These are phyloP conservation scores for Trametes hirsuta DNA, from an alignment of 1,284 basidiomycete species.

Conservation along the genomic window DNA sequence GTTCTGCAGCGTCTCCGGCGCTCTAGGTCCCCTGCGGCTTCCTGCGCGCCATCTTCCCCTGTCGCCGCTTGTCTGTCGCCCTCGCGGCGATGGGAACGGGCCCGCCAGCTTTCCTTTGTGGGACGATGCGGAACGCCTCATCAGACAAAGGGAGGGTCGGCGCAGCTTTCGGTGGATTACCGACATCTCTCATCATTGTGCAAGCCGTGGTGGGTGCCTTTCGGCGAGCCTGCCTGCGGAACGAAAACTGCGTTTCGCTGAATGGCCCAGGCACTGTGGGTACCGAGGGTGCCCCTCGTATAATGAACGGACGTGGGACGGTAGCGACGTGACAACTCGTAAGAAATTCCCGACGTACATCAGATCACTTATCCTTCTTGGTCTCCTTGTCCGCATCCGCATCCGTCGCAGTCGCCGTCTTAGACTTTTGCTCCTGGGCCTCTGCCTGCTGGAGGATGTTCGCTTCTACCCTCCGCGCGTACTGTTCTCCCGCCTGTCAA, in stretches of 20 bases:
- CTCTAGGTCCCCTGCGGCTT: constrained; percentile 11
- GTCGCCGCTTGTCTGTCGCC: constrained; percentile 2
- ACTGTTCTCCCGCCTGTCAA: constrained; percentile 82
- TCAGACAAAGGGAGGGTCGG: constrained; percentile 6
- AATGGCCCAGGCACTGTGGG: background rate
- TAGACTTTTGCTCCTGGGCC: constrained; percentile 9
- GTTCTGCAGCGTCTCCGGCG: constrained; percentile 10
- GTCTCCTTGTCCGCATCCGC: constrained; percentile 26
- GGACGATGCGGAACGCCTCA: constrained; percentile 5
- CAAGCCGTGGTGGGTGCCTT: constrained; percentile 1
- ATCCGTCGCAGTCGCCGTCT: constrained; percentile 13
- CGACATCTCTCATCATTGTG: constrained; percentile 10
- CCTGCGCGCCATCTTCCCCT: constrained; percentile 1
- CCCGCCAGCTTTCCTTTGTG: background rate
- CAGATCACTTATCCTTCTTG: constrained; percentile 39
- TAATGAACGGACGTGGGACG: constrained; percentile 1
- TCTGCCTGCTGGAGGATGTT: constrained; percentile 48
- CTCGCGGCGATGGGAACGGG: constrained; percentile 2
- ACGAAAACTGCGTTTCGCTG: background rate
- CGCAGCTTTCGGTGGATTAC: constrained; percentile 3
- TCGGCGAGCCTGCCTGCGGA: background rate
- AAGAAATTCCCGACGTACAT: constrained; percentile 15
- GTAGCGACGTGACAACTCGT: constrained; percentile 5
- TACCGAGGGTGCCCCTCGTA: background rate
- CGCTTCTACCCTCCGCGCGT: constrained; percentile 70